phyloP scores from a whole-genome alignment of 2,329 filamentous ascomycete genomes.

The Cladosporium cucumerinum region DNA sequence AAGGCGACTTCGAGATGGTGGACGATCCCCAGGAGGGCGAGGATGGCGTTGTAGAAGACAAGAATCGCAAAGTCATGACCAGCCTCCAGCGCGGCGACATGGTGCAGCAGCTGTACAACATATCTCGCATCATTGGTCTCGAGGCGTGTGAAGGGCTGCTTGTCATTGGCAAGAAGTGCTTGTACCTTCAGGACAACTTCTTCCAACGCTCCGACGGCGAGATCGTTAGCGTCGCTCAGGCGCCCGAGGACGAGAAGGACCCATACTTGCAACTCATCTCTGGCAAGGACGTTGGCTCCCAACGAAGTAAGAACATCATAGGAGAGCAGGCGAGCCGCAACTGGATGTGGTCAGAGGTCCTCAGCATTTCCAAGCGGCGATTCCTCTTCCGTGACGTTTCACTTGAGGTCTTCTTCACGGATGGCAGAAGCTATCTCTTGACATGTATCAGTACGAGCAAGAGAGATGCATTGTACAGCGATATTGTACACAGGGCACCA shows the following conservation, averaged over 20 bases:
- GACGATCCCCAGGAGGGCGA: constrained; percentile 85
- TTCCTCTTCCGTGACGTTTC: constrained; percentile 95
- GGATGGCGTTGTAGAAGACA: constrained; percentile 82
- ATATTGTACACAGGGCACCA: constrained; percentile 73
- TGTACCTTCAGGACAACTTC: constrained; percentile 95
- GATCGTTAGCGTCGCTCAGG: constrained; percentile 95
- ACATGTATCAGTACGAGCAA: constrained; percentile 72
- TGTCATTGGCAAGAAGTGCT: constrained; percentile 83
- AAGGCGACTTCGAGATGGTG: constrained; percentile 94
- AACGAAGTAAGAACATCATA: constrained; percentile 44
- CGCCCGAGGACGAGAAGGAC: constrained; percentile 85
- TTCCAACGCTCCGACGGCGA: constrained; percentile 94
- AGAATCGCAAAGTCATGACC: constrained; percentile 96
- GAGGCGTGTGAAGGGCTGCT: constrained; percentile 92
- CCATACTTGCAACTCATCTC: constrained; percentile 94
- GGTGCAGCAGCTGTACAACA: constrained; percentile 91
- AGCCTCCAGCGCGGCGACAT: constrained; percentile 86
- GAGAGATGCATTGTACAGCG: constrained; percentile 76
- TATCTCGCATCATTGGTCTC: constrained; percentile 88
- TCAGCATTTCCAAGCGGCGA: constrained; percentile 91
- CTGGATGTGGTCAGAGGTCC: constrained; percentile 92
- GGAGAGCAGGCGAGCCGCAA: constrained; percentile 76
- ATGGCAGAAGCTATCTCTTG: constrained; percentile 89
- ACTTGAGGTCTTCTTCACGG: constrained; percentile 96
- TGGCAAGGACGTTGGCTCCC: constrained; percentile 64